Percentiles rank a stretch among this genome's conserved stretches.
These are phyloP conservation scores for Colletotrichum sublineola DNA, from an alignment of 2,329 filamentous ascomycete species.

Conservation along the genomic window DNA sequence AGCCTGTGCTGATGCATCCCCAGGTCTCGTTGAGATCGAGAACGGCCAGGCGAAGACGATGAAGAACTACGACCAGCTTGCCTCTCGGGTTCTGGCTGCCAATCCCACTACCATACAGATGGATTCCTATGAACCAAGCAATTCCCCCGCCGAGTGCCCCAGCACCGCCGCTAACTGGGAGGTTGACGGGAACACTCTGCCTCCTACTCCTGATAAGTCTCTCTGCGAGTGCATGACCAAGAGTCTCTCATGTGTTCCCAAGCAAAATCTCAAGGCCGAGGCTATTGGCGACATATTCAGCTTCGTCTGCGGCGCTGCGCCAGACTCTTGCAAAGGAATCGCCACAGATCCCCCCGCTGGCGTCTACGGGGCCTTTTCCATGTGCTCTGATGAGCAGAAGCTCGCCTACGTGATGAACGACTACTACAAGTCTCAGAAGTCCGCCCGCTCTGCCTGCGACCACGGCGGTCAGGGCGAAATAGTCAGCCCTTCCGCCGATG, in stretches of 20 bases:
- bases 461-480: slow-evolving; percentile 76
- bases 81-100: slow-evolving; percentile 76
- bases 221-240: slow-evolving; percentile 90
- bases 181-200: slow-evolving; percentile 75
- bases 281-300: slow-evolving; percentile 78
- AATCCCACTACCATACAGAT: slow-evolving; percentile 76
- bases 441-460: slow-evolving; percentile 72
- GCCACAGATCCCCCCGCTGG: slow-evolving; percentile 74
- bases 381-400: slow-evolving; percentile 79
- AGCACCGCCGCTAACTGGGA: slow-evolving; percentile 74
- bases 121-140: slow-evolving; percentile 77
- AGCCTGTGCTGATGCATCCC: not conserved
- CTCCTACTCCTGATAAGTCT: slow-evolving; percentile 81
- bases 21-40: slow-evolving; percentile 69
- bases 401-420: slow-evolving; percentile 80
- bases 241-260: slow-evolving; percentile 78
- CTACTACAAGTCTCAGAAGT: slow-evolving; percentile 74
- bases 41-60: slow-evolving; percentile 73
- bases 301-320: slow-evolving; percentile 74
- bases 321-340: slow-evolving; percentile 75
- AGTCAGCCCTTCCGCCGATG: slow-evolving; percentile 61
- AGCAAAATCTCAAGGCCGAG: slow-evolving; percentile 66
- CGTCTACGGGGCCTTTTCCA: slow-evolving; percentile 81
- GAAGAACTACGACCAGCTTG: slow-evolving; percentile 80
- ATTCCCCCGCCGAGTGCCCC: slow-evolving; percentile 81